Evolutionary conservation across 2,329 filamentous ascomycete genomes (phyloP).

Genomic region (Calonectria pseudoturangicola): DNA sequence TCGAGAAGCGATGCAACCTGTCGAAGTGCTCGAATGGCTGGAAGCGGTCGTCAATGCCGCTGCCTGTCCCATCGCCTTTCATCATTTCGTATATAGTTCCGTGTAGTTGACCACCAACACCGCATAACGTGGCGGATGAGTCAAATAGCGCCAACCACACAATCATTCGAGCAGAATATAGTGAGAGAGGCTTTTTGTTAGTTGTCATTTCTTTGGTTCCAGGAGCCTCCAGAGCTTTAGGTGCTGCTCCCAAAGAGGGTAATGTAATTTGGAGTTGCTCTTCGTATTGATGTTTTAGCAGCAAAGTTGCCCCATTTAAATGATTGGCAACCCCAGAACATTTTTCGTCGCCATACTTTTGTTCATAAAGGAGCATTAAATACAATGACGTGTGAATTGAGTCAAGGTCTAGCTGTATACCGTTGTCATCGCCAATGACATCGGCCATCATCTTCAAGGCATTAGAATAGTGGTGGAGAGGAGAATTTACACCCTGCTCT

Average conservation of each 20-base stretch:
- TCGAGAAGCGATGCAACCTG: slow-evolving; percentile 57
- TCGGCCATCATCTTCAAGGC: slow-evolving; percentile 58
- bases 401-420: slow-evolving; percentile 54
- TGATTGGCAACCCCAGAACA: slow-evolving; percentile 58
- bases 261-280: slow-evolving; percentile 34
- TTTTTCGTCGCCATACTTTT: slow-evolving; percentile 60
- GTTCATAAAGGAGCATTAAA: slow-evolving; percentile 62
- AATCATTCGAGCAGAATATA: slow-evolving; percentile 59
- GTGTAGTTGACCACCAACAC: slow-evolving; percentile 58
- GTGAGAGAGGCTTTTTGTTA: slow-evolving; percentile 47
- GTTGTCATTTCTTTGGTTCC: not conserved
- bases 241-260: not conserved
- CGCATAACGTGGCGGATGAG: slow-evolving; percentile 55
- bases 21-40: slow-evolving; percentile 51
- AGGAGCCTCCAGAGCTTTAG: not conserved
- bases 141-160: slow-evolving; percentile 59
- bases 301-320: slow-evolving; percentile 56
- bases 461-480: slow-evolving; percentile 56
- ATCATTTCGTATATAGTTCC: slow-evolving; percentile 47
- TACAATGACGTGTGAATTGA: slow-evolving; percentile 57
- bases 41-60: slow-evolving; percentile 8
- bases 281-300: slow-evolving; percentile 55
- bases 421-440: slow-evolving; percentile 49
- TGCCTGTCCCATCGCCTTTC: not conserved
- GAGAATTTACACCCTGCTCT: slow-evolving; percentile 36